Conservation (phyloP, 2,329 filamentous ascomycete species). For the Venturia carpophila region DNA sequence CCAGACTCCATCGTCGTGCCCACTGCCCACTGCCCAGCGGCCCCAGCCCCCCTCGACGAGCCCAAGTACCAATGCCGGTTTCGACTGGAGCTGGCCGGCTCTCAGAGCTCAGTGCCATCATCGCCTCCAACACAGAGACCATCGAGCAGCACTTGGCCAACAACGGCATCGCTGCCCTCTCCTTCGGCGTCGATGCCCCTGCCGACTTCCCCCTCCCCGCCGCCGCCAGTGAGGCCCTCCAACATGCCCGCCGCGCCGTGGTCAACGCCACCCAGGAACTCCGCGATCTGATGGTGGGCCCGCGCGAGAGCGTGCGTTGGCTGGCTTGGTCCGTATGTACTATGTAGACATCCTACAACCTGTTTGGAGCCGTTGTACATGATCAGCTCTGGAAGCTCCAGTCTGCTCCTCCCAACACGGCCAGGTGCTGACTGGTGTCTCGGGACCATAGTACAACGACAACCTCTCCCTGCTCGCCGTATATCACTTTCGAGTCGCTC, state of each 20-base stretch:
- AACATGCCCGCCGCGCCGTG: slow-evolving; percentile 21
- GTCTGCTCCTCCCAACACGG: too few species aligned
- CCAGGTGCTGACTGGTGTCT: not conserved
- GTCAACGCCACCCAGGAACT: slow-evolving; percentile 24
- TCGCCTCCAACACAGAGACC: slow-evolving; percentile 21
- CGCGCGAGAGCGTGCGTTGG: slow-evolving; percentile 22
- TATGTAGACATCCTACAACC: not conserved
- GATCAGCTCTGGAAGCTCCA: too few species aligned
- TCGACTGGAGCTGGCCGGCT: slow-evolving; percentile 16
- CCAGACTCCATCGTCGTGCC: not conserved
- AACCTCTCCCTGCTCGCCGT: slow-evolving; percentile 37
- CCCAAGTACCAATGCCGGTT: not conserved
- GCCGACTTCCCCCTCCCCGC: slow-evolving; percentile 21
- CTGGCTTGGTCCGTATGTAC: slow-evolving; percentile 23
- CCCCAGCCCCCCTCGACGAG: too few species aligned
- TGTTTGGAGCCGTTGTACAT: too few species aligned
- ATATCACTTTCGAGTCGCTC: slow-evolving; percentile 48
- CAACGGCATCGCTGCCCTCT: slow-evolving; percentile 20
- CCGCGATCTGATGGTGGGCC: slow-evolving; percentile 23
- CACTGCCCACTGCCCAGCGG: too few species aligned
- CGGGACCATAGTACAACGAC: slow-evolving; percentile 17
- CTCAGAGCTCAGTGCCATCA: slow-evolving; percentile 20
- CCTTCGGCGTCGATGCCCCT: slow-evolving; percentile 21
- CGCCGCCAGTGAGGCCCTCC: slow-evolving; percentile 20
- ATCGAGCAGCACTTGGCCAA: slow-evolving; percentile 20